Evolutionary conservation across 345 rosid species (phyloP).

Genomic region (Boechera divaricarpa): DNA sequence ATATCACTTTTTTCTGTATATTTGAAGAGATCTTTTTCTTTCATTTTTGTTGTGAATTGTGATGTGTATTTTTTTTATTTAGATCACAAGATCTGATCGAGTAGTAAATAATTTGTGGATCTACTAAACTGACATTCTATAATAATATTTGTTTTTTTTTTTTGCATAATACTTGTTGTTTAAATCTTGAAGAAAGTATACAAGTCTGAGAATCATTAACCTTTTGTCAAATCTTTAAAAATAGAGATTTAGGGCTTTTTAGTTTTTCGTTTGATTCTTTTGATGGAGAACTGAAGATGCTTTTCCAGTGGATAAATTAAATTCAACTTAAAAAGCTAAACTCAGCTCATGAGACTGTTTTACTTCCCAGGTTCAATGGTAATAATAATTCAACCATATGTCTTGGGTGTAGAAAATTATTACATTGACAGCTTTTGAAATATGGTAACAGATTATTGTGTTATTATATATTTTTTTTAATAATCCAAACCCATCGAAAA

Average conservation of each 20-base stretch:
- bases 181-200: not conserved
- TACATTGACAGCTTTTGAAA: not conserved
- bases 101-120: not conserved
- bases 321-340: slow-evolving; percentile 26
- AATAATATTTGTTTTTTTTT: not conserved
- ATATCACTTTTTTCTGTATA: not conserved
- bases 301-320: slow-evolving; percentile 32
- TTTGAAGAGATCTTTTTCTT: not conserved
- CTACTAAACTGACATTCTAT: not conserved
- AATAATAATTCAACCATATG: slow-evolving; percentile 17
- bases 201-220: slow-evolving; percentile 21
- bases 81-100: not conserved
- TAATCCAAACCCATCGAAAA: slow-evolving; percentile 6
- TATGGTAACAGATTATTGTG: not conserved
- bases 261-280: slow-evolving; percentile 26
- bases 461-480: not conserved
- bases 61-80: not conserved
- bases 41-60: not conserved
- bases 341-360: slow-evolving; percentile 37
- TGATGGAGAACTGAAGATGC: slow-evolving; percentile 37
- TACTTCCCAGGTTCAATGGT: slow-evolving; percentile 35
- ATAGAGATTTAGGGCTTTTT: slow-evolving; percentile 11
- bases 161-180: not conserved
- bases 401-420: not conserved
- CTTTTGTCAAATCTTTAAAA: slow-evolving; percentile 28